phyloP scores from a whole-genome alignment of 768 basidiomycete species.

The Boletus patriciae region DNA sequence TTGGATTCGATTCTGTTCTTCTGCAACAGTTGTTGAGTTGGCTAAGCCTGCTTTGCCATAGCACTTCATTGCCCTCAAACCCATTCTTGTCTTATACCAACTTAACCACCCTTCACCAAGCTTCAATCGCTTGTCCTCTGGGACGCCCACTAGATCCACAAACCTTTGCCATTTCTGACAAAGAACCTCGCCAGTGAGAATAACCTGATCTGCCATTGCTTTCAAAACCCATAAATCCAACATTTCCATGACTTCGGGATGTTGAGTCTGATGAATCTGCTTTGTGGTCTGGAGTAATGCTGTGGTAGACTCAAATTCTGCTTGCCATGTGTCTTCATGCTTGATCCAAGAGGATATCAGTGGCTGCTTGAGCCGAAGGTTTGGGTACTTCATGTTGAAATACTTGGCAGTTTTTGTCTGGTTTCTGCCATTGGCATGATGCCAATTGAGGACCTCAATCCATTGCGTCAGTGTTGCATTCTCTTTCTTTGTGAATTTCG shows the following conservation, averaged over 20 bases:
- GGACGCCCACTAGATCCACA: background rate
- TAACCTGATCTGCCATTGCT: slow-evolving; percentile 18
- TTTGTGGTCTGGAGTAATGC: background rate
- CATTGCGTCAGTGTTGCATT: slow-evolving; percentile 36
- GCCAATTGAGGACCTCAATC: slow-evolving; percentile 40
- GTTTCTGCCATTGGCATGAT: slow-evolving; percentile 33
- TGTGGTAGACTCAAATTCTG: background rate
- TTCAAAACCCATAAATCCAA: slow-evolving; percentile 39
- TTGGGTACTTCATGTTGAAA: background rate
- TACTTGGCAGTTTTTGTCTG: slow-evolving; percentile 31
- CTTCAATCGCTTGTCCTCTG: background rate
- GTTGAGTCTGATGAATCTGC: slow-evolving; percentile 25
- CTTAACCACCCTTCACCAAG: background rate
- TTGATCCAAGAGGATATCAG: slow-evolving; percentile 25
- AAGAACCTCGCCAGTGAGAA: slow-evolving; percentile 24
- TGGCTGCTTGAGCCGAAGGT: background rate
- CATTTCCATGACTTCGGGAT: slow-evolving; percentile 37
- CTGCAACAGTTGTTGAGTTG: too few species aligned
- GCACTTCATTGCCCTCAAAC: background rate
- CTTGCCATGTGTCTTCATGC: slow-evolving; percentile 2
- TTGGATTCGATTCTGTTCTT: too few species aligned
- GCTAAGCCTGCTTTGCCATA: slow-evolving; percentile 40
- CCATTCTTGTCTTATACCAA: background rate
- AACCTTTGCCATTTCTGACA: slow-evolving; percentile 36
- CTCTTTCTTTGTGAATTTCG: background rate